Evolutionary conservation across 1,139 yeast species (phyloP), one percentile per base, ranked within the genome.

Genomic region (Suhomyces taliae): DNA sequence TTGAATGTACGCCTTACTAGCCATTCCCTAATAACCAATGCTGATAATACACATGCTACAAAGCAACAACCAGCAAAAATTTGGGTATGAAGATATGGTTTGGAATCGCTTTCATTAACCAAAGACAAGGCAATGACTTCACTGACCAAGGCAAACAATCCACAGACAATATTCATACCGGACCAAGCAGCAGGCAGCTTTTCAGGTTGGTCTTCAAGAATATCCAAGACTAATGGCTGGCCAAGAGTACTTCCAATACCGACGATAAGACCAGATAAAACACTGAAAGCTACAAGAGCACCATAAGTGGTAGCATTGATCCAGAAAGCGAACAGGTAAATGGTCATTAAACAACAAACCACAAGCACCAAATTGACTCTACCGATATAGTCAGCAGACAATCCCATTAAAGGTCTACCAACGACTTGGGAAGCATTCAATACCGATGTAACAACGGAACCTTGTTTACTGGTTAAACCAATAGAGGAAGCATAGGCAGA

Each of bases 231-330:
- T 44, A 85, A 59, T 1, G 88, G 83, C 26, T 82, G 79, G 46
- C 78, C 75, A 77, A 82, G 77, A 10, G 83, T 79, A 57, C 84
- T 79, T 11, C 84, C 86, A n/a, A 84, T 78, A 39, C 90, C 91
- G 46, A 82, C 66, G 10, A 77, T 62, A 6, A 72, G 58, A 0
- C 91, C 91, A 26, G 76, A 58, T n/a, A 82, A 49, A 3, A 81
- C 64, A 1, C 79, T 70, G 59, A 83, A 82, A 1, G 75, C 81
- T 27, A 84, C 59, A 44, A 85, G 59, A n/a, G 80, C 60, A 0
- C 71, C 73, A 56, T 75, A 83, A 0, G 79, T 66, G 9, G 67
- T 67, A 1, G 84, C 81, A 51, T 82, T 76, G 24, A 81, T 70
- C 89, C 89, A 83, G 54, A 66, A 74, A 7, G 76, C 72, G 65